A percentile compares a stretch with the other conserved stretches of the same genome.
phyloP scores from a whole-genome alignment of 2,329 filamentous ascomycete genomes.

The Fonsecaea pedrosoi region DNA sequence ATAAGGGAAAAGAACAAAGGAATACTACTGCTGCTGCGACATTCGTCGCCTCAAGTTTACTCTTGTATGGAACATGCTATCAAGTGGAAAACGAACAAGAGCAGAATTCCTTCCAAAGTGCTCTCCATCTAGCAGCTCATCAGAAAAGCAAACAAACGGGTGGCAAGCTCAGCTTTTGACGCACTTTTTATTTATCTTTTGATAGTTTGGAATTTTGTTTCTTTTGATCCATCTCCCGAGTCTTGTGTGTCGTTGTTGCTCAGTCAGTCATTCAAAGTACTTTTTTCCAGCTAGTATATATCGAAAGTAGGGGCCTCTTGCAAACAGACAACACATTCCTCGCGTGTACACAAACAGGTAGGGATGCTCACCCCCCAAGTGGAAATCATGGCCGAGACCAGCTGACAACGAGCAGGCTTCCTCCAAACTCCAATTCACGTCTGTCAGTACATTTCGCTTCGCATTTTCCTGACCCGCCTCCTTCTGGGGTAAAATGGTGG shows the following conservation, averaged over 20 bases:
- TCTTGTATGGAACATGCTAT: background rate
- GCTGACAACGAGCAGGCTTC: background rate
- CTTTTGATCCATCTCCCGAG: background rate
- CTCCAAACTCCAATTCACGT: background rate
- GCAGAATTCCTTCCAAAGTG: background rate
- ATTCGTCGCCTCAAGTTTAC: background rate
- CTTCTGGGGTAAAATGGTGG: too few species aligned
- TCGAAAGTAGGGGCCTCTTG: background rate
- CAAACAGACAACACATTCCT: background rate
- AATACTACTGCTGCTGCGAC: background rate
- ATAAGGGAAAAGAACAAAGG: slow-evolving; percentile 15
- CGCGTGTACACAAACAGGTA: background rate
- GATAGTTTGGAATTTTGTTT: background rate
- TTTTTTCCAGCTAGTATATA: background rate
- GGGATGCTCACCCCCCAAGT: background rate
- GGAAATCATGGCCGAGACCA: background rate
- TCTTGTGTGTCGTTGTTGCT: background rate
- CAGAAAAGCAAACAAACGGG: background rate
- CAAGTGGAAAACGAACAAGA: background rate
- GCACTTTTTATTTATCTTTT: background rate
- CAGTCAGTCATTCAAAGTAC: background rate
- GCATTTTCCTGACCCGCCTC: too few species aligned
- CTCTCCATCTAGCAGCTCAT: background rate
- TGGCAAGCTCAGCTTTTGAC: background rate
- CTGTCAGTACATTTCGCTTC: too few species aligned